Evolutionary conservation across 257 asterid genomes (phyloP), one percentile per base, ranked within the genome.

Genomic region (Ilex asprella): DNA sequence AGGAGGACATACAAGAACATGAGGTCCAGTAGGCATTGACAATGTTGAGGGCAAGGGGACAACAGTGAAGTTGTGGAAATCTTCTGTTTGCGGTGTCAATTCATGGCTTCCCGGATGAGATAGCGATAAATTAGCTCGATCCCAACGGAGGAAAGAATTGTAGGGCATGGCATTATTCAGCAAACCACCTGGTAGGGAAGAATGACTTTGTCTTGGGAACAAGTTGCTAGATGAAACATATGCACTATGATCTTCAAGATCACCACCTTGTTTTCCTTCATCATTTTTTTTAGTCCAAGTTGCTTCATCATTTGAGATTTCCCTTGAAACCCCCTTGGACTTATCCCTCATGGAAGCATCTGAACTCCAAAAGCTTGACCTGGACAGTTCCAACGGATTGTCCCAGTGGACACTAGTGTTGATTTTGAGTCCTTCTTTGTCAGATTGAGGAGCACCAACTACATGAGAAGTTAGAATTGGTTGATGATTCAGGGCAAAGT

Each of bases 41-140:
- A 32, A 55, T 1, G 79, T 16, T 29, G 79, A n/a, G 3, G 63
- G 69, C 56, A 74, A 31, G 15, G 82, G 67, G 10, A 71, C 70
- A 16, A 75, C 72, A 70, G 77, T 74, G 66, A 81, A 79, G 44
- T 72, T 76, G 30, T 79, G 84, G 71, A 79, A 71, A 51, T 86
- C 79, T 30, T 83, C 87, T 2, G 59, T 74, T 21, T 77, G 79
- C 14, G 64, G 67, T 15, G 63, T 47, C 63, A 69, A 49, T 55
- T 67, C 75, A 7, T 67, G 72, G 71, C 73, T 69, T 75, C 77
- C 73, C 3, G 82, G 64, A 53, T 85, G 89, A 41, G 91, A 71
- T 29, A 82, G 66, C 7, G 86, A 80, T 21, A 84, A 64, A 56
- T 65, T 73, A 29, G 94, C 81, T 62, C 94, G 85, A 81, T 89